Percentiles rank a stretch among this genome's conserved stretches.
phyloP scores from a whole-genome alignment of 495 filamentous ascomycete species.

The Pyrenula aspistea region DNA sequence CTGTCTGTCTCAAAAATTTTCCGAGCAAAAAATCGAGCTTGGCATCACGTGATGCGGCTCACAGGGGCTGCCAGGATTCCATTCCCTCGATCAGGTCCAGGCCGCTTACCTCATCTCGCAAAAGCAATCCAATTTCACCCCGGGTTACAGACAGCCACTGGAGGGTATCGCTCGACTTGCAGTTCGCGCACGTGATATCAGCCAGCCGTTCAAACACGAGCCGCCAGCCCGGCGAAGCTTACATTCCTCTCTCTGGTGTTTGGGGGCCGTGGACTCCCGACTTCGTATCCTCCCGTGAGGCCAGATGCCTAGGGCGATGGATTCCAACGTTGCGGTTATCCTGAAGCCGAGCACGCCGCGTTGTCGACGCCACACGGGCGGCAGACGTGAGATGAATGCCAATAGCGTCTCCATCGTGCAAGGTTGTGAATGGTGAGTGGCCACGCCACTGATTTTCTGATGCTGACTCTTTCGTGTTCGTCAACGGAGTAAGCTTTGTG shows the following conservation, averaged over 20 bases:
- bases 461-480: not conserved
- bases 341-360: not conserved
- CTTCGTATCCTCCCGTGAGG: too few relatives aligned
- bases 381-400: not conserved
- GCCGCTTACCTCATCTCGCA: not conserved
- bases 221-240: not conserved
- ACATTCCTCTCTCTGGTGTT: not conserved
- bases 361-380: not conserved
- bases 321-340: not conserved
- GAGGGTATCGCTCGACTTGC: not conserved
- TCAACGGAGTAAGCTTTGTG: not conserved
- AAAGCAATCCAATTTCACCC: not conserved
- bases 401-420: too few relatives aligned
- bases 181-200: not conserved
- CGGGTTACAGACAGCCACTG: not conserved
- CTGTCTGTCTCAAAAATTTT: too few relatives aligned
- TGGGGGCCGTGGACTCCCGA: too few relatives aligned
- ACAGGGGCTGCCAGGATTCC: too few relatives aligned
- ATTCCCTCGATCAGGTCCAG: too few relatives aligned
- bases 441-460: not conserved
- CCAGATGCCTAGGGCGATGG: not conserved
- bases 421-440: not conserved
- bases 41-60: too few relatives aligned
- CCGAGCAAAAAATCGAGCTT: too few relatives aligned
- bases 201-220: not conserved